Evolutionary conservation across 2,329 filamentous ascomycete species (phyloP).

Genomic region (Harringtonia aguacate): DNA sequence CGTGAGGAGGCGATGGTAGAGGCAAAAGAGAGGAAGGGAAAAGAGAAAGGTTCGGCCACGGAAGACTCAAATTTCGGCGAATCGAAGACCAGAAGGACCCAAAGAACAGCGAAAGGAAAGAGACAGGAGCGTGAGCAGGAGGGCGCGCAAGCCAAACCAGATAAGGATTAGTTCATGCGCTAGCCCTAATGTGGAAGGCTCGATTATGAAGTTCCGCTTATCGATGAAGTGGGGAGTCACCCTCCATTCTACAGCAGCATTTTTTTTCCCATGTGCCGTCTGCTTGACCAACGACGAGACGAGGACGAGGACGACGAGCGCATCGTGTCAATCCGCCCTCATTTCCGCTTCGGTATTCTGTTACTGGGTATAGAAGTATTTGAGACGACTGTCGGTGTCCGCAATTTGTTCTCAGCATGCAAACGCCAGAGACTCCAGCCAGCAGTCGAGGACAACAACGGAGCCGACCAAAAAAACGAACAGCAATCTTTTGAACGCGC

Average conservation of each 20-base stretch:
- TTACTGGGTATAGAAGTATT: too few relatives aligned
- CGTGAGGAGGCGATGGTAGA: conserved; percentile 1
- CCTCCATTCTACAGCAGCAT: not conserved
- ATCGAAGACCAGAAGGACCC: conserved; percentile 2
- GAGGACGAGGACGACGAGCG: too few relatives aligned
- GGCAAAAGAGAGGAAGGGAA: conserved; percentile 4
- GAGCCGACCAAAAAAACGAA: too few relatives aligned
- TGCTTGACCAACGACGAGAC: too few relatives aligned
- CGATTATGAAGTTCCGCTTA: conserved; percentile 5
- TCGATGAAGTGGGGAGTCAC: conserved; percentile 5
- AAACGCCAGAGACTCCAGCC: too few relatives aligned
- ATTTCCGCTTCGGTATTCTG: too few relatives aligned
- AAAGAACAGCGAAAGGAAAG: conserved; percentile 7
- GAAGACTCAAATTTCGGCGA: conserved; percentile 10
- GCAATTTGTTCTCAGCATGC: too few relatives aligned
- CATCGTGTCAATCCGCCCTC: too few relatives aligned
- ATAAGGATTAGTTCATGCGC: conserved; percentile 1
- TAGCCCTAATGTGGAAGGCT: conserved; percentile 5
- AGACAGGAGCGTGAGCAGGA: conserved; percentile 3
- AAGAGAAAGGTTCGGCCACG: not conserved
- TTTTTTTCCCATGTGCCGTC: not conserved
- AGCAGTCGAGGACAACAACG: too few relatives aligned
- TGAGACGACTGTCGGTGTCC: too few relatives aligned
- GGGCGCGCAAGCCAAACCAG: not conserved
- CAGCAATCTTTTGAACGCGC: too few relatives aligned